phyloP scores from a whole-genome alignment of 2,329 filamentous ascomycete species.

The Talaromyces sp. region DNA sequence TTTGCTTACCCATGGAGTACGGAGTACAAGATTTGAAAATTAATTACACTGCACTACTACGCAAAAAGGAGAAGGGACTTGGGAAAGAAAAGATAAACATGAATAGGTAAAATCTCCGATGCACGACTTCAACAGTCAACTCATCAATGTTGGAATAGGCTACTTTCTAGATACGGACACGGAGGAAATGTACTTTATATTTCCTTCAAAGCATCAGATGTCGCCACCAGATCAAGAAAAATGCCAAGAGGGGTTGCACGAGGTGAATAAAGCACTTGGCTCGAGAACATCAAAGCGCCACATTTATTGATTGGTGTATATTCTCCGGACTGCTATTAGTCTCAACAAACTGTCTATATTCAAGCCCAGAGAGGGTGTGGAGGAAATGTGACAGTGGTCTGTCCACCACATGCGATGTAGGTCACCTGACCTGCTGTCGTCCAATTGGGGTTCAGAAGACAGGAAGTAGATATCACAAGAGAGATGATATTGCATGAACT shows the following conservation, averaged over 20 bases:
- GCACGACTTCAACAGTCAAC: not conserved
- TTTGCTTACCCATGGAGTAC: not conserved
- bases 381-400: not conserved
- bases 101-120: conserved; percentile 9
- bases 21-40: not conserved
- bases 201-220: not conserved
- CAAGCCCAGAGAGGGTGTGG: conserved; percentile 4
- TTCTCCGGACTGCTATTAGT: conserved; percentile 1
- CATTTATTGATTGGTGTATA: conserved; percentile 9
- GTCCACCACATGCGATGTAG: not conserved
- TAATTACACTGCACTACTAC: not conserved
- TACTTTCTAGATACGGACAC: not conserved
- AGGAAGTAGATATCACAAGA: not conserved
- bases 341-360: not conserved
- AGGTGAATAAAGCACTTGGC: not conserved
- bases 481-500: not conserved
- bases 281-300: not conserved
- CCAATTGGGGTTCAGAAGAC: not conserved
- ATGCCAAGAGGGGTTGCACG: not conserved
- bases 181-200: not conserved
- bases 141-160: not conserved
- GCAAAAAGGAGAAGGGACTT: not conserved
- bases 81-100: not conserved
- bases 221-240: not conserved
- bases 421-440: conserved; percentile 4